phyloP scores from a whole-genome alignment of 2,329 filamentous ascomycete genomes.

The Aspergillus phoenicis region DNA sequence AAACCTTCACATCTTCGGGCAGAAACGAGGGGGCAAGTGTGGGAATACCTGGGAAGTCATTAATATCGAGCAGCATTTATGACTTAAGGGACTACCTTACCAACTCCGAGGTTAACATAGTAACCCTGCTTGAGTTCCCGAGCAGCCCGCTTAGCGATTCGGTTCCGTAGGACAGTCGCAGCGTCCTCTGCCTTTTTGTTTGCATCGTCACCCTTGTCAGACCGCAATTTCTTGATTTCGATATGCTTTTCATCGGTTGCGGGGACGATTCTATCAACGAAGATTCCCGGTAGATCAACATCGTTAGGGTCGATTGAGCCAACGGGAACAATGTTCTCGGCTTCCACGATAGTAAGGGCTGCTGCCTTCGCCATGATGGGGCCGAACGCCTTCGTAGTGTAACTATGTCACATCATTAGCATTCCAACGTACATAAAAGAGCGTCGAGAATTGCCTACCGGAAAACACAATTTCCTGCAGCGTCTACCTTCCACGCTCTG shows the following conservation, averaged over 20 bases:
- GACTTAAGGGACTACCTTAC: conserved; percentile 21
- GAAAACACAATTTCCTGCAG: conserved; percentile 78
- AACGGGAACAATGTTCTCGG: conserved; percentile 76
- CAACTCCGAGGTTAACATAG: conserved; percentile 41
- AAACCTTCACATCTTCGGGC: conserved; percentile 68
- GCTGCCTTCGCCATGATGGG: conserved; percentile 81
- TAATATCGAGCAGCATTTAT: background rate
- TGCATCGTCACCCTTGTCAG: conserved; percentile 41
- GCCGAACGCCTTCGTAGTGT: conserved; percentile 75
- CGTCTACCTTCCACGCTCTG: conserved; percentile 74
- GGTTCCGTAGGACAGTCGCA: conserved; percentile 45
- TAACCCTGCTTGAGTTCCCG: conserved; percentile 71
- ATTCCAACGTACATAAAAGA: conserved; percentile 29
- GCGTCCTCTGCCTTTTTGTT: conserved; percentile 39
- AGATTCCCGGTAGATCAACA: conserved; percentile 80
- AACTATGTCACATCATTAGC: conserved; percentile 35
- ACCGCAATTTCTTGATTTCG: conserved; percentile 66
- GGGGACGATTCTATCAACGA: conserved; percentile 77
- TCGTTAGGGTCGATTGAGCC: conserved; percentile 73
- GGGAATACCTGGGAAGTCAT: conserved; percentile 64
- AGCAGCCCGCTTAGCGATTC: conserved; percentile 75
- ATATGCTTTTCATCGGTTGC: conserved; percentile 71
- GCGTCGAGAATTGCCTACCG: conserved; percentile 49
- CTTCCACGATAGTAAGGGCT: conserved; percentile 76
- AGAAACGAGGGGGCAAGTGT: conserved; percentile 81